phyloP scores from a whole-genome alignment of 441 rosid species.

The Breynia disticha region DNA sequence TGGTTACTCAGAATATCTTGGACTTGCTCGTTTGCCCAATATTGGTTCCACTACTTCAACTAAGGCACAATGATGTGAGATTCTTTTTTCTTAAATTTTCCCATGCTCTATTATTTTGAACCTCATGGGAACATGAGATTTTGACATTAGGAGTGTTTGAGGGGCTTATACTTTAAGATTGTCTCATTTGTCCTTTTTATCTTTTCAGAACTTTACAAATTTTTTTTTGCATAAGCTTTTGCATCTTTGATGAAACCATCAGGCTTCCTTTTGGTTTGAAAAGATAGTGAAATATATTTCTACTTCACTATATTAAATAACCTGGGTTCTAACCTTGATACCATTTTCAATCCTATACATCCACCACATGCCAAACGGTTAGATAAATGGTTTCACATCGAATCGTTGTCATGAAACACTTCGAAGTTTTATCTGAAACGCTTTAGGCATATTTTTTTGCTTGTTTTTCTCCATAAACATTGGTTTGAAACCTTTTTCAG shows the following conservation, averaged over 20 bases:
- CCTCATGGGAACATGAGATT: neutral
- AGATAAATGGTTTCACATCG: no score
- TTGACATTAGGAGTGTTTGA: neutral
- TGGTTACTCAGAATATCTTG: conserved; percentile 40
- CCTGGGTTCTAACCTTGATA: no score
- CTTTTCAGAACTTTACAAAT: no score
- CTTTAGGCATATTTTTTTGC: neutral
- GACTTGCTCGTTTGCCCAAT: conserved; percentile 40
- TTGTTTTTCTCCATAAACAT: neutral
- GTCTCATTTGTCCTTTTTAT: neutral
- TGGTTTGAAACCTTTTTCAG: conserved; percentile 23
- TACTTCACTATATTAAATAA: no score
- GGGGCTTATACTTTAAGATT: neutral
- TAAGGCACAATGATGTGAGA: conserved; percentile 41
- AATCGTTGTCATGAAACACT: neutral
- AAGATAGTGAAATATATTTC: no score
- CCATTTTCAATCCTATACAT: no score
- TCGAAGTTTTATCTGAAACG: neutral
- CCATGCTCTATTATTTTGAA: conserved; percentile 1
- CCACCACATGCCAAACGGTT: no score
- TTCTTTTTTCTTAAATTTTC: conserved; percentile 12
- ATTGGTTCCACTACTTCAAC: conserved; percentile 36
- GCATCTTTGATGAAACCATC: no score
- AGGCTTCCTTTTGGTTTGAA: no score
- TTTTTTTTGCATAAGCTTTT: no score